phyloP scores from a whole-genome alignment of 139 green algal species.

The Choricystis sp. region DNA sequence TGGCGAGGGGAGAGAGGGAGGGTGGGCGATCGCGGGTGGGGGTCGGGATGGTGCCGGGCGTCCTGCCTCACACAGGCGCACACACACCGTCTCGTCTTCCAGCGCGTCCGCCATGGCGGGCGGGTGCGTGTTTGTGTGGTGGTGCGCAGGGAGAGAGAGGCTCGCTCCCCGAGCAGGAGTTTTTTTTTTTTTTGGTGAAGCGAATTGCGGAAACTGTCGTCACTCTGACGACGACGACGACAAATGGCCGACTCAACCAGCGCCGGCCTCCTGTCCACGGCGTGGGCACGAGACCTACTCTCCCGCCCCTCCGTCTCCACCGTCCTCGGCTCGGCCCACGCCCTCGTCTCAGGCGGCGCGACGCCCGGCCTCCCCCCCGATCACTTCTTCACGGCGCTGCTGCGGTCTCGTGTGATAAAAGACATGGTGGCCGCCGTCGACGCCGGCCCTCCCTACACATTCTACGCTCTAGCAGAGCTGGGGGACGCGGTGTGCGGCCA shows the following conservation, averaged over 20 bases:
- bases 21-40: too few relatives aligned
- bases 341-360: not conserved
- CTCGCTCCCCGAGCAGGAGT: not conserved
- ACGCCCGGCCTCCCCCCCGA: not conserved
- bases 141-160: not conserved
- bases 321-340: not conserved
- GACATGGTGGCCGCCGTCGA: slow-evolving; percentile 10
- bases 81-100: too few relatives aligned
- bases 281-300: not conserved
- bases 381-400: not conserved
- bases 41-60: too few relatives aligned
- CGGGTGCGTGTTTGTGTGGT: too few relatives aligned
- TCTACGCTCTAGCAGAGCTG: slow-evolving; percentile 10
- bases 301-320: not conserved
- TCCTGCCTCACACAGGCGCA: too few relatives aligned
- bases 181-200: not conserved
- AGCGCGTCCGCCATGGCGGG: too few relatives aligned
- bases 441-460: not conserved
- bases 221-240: too few relatives aligned
- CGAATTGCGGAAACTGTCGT: too few relatives aligned
- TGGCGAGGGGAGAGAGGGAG: too few relatives aligned
- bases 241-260: not conserved
- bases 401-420: not conserved
- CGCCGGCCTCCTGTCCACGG: too few relatives aligned
- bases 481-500: slow-evolving; percentile 16